Evolutionary conservation across 1,284 basidiomycete species (phyloP), one percentile per base, ranked within the genome.

Genomic region (Neolentinus lepideus): DNA sequence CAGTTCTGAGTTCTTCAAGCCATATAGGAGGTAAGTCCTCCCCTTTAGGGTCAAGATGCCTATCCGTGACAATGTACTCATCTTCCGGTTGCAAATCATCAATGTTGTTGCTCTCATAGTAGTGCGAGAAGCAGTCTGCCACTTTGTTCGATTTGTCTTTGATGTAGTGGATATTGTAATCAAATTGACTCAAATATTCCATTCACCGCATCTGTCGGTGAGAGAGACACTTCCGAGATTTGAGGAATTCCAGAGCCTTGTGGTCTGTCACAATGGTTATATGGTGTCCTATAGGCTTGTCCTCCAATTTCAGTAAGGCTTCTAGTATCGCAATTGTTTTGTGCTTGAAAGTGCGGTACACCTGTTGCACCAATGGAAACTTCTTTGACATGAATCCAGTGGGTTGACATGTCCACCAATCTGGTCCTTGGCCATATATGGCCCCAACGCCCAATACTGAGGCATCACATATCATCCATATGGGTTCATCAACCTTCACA

Each of bases 31-130:
- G 58, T 14, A 56, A 51, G 50, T 60, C 56, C 24, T 61, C 58
- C 2, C 58, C 58, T 43, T 59, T 54, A 1, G 58, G 58, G 45
- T 61, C 58, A 10, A 61, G 51, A 0, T 52, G 45, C 19, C 1
- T n/a, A 47, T 61, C 60, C 19, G 43, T 10, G n/a, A 27, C n/a
- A 1, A 60, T 56, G 22, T 52, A 60, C 2, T 60, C 56, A 26
- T 31, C 16, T 21, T 29, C 27, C 3, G 26, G 16, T 14, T 35
- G 48, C n/a, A 2, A 16, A 2, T 51, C 51, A 24, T 36, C 35
- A 4, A 24, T 10, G 14, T 19, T 31, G 29, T 55, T 24, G n/a
- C 16, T 26, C 4, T 33, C 19, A 6, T 52, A 52, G 50, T 52
- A 55, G 1, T 35, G 29, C 12, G 54, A 55, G 16, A 55, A 8